Base-by-base conservation (phyloP, 2,329 filamentous ascomycete genomes). In the Diplodia seriata region DNA sequence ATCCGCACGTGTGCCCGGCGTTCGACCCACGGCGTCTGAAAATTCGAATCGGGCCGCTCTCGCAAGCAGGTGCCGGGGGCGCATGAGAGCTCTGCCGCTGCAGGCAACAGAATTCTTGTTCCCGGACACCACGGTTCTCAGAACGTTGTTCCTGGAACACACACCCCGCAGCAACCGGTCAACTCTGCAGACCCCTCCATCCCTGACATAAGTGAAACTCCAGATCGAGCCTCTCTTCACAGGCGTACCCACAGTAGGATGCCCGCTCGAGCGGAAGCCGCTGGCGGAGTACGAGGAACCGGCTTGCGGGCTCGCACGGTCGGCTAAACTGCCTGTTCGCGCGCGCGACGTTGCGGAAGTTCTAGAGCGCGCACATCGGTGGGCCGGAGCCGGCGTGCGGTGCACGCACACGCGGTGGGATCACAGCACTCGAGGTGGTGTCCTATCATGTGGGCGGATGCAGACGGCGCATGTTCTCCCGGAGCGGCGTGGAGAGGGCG, bases 131-230 rank as follows among this genome's bases (percentile, higher is more conserved):
- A 50, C 43, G 57, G 57, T 62, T 26, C 29, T 11, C 31, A 36
- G 33, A 62, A 36, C 23, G 18, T 49, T 56, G 54, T 56, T 40
- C 54, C 54, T 38, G 33, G 54, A 23, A 3, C 15, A 14, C 20
- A 51, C 50, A 51, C 59, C 59, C 59, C 59, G 59, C 59, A 63
- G 59, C 59, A 51, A 63, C 59, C 59, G 59, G 59, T 63, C 43
- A 63, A 40, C 43, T 51, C 31, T 18, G 57, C 36, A 36, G 20
- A 62, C 40, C 57, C 31, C 43, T 36, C 18, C n/a, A 63, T 63
- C 59, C 59, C 59, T 63, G 59, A 38, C 59, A 63, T n/a, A n/a
- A 26, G 31, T 63, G 59, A 63, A 63, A 63, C 59, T 63, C 26
- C 23, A 63, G 47, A 63, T 63, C 59, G 59, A 63, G 59, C 12